Evolutionary conservation across 805 yeast genomes (phyloP), one percentile per base, ranked within the genome.

Genomic region (Yueomyces sinensis): DNA sequence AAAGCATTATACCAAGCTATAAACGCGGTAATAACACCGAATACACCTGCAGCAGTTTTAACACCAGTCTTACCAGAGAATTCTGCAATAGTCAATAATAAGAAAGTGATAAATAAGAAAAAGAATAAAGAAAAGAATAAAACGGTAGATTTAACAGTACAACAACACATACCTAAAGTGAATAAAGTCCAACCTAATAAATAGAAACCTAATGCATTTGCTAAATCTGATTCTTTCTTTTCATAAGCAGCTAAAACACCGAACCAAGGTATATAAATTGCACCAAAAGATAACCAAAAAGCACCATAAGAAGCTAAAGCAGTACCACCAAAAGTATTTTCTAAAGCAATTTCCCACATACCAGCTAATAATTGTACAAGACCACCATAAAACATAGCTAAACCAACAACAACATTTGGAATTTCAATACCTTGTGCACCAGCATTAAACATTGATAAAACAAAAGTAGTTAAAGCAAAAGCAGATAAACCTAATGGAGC

Each of bases 1-100:
- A 63, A 74, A 5, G 83, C 82, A 49, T 76, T 75, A 49, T 75
- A 76, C 77, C 78, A 77, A 1, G 79, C 80, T 33, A 73, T 52
- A 40, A 74, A 62, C 0, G 82, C 68, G 22, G 76, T 70, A 5
- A 76, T 59, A 15, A 76, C 61, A 32, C 82, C 84, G n/a, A 71
- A 33, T 14, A 72, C 65, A 44, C 86, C 86, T 31, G 76, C 83
- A 7, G 78, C 82, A 43, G 58, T 64, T 9, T 61, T 54, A 31
- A 65, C 56, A 20, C 59, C 59, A 17, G 45, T 49, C 17, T 54
- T 59, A 15, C 65, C 66, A 3, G 68, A 44, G 36, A 76, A 65
- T 36, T 70, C 66, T 20, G 74, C 76, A 33, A 65, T 61, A 0
- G 72, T 60, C 33, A 78, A 58, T 29, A 77, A 53, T 33, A 76